Percentiles rank a stretch among this genome's conserved stretches.
Evolutionary conservation across 768 basidiomycete species (phyloP).

Genomic region (Hemileccinum impolitum): DNA sequence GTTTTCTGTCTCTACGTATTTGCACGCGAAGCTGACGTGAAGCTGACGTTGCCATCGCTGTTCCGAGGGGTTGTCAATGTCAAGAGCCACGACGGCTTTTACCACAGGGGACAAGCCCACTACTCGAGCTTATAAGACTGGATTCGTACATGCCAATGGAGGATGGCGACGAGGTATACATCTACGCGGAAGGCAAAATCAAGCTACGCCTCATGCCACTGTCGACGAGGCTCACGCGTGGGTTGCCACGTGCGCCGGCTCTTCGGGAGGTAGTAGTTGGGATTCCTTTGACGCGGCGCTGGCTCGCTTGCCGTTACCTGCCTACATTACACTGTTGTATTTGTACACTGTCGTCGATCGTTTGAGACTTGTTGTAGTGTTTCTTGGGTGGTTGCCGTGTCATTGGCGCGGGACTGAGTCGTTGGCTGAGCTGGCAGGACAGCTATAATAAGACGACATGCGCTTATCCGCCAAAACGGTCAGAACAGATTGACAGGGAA

Average conservation of each 20-base stretch:
- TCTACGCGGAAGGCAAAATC: conserved; percentile 28
- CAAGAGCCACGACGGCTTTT: conserved; percentile 11
- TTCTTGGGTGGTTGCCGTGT: not conserved
- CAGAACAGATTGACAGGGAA: not conserved
- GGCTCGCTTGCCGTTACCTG: conserved; percentile 13
- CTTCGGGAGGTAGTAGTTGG: conserved; percentile 12
- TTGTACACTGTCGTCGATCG: not conserved
- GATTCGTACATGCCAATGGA: conserved; percentile 16
- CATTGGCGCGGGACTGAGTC: conserved; percentile 11
- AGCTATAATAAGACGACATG: not conserved
- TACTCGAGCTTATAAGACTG: conserved; percentile 24
- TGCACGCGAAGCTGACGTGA: conserved; percentile 27
- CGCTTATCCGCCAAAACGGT: not conserved
- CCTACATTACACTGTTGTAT: not conserved
- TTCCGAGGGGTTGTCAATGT: conserved; percentile 30
- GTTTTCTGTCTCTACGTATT: conserved; percentile 30
- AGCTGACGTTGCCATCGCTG: conserved; percentile 24
- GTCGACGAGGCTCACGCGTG: conserved; percentile 19
- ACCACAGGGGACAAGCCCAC: conserved; percentile 9
- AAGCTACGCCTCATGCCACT: conserved; percentile 17
- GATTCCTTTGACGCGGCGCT: conserved; percentile 5
- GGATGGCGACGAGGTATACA: conserved; percentile 28
- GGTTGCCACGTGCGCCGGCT: conserved; percentile 30
- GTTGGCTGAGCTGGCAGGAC: not conserved
- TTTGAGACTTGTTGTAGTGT: not conserved